Conservation (phyloP, 306 rosid genomes). For the Cotoneaster glaucophyllus region DNA sequence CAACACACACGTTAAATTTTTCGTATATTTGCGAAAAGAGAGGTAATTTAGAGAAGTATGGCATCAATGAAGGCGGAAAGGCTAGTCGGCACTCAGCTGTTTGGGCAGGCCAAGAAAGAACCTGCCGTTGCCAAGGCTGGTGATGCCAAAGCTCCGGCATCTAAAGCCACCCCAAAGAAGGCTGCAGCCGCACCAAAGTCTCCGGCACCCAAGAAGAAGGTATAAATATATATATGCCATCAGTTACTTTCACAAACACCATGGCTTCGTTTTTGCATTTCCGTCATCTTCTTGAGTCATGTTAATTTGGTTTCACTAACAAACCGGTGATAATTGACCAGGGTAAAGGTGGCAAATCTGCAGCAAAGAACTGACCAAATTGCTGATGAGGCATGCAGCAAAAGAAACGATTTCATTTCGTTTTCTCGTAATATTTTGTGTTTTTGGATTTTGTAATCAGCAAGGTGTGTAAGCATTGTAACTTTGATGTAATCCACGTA, state of each 20-base stretch:
- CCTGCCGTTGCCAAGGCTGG: constrained; percentile 21
- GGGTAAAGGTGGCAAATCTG: constrained; percentile 67
- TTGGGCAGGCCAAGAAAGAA: constrained; percentile 45
- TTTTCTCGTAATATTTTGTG: constrained; percentile 2
- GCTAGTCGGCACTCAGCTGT: constrained; percentile 32
- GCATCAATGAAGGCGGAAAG: constrained; percentile 38
- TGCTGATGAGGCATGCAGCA: background rate
- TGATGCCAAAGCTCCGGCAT: constrained; percentile 27
- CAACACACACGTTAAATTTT: background rate
- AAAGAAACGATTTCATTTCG: background rate
- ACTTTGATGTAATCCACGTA: constrained; percentile 13
- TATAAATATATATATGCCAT: background rate
- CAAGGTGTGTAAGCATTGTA: background rate
- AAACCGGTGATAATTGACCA: constrained; percentile 13
- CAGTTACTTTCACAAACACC: background rate
- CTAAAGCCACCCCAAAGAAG: constrained; percentile 55
- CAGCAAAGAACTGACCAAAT: constrained; percentile 38
- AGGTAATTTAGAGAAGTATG: constrained; percentile 13
- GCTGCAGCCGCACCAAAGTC: constrained; percentile 44
- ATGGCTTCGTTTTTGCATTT: background rate
- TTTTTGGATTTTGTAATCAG: constrained; percentile 14
- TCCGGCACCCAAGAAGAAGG: constrained; percentile 67
- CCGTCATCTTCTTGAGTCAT: background rate
- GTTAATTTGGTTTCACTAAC: background rate
- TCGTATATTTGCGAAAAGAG: background rate